Conservation (phyloP, 805 yeast genomes). For the Kurtzmaniella fragi region DNA sequence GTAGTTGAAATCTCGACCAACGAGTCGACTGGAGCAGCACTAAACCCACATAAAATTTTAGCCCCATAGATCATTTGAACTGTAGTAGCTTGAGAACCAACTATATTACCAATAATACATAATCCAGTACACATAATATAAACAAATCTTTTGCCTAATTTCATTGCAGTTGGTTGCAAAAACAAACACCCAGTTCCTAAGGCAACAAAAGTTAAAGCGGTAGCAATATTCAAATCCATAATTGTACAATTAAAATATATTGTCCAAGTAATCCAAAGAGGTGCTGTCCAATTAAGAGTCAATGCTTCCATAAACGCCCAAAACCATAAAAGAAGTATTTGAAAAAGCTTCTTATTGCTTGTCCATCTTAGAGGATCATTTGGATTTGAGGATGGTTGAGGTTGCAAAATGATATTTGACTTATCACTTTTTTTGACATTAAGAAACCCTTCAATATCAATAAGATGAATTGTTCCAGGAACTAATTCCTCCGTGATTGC, state of each 20-base stretch:
- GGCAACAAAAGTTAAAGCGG: conserved; percentile 25
- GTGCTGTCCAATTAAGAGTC: conserved; percentile 19
- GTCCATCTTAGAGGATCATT: conserved; percentile 36
- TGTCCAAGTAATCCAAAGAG: conserved; percentile 24
- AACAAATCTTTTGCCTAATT: conserved; percentile 24
- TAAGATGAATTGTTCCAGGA: conserved; percentile 50
- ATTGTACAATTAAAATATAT: conserved; percentile 18
- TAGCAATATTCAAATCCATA: conserved; percentile 17
- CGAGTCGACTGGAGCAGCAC: conserved; percentile 41
- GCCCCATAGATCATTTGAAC: conserved; percentile 16
- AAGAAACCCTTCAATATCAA: conserved; percentile 35
- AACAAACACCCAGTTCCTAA: conserved; percentile 30
- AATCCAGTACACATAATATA: conserved; percentile 23
- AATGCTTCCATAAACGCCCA: conserved; percentile 24
- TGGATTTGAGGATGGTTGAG: conserved; percentile 28
- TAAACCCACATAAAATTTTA: conserved; percentile 22
- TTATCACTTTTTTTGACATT: conserved; percentile 19
- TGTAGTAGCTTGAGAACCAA: conserved; percentile 21
- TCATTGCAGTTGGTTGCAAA: conserved; percentile 32
- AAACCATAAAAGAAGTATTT: conserved; percentile 21
- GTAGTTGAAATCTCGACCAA: conserved; percentile 43
- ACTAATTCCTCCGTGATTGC: conserved; percentile 32
- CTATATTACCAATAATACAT: conserved; percentile 15
- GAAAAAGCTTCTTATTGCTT: conserved; percentile 21
- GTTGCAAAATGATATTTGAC: conserved; percentile 23